A percentile compares a stretch with the other conserved stretches of the same genome.
These are phyloP conservation scores for Lyophyllum semitale DNA, from an alignment of 768 basidiomycete genomes.

Conservation along the genomic window DNA sequence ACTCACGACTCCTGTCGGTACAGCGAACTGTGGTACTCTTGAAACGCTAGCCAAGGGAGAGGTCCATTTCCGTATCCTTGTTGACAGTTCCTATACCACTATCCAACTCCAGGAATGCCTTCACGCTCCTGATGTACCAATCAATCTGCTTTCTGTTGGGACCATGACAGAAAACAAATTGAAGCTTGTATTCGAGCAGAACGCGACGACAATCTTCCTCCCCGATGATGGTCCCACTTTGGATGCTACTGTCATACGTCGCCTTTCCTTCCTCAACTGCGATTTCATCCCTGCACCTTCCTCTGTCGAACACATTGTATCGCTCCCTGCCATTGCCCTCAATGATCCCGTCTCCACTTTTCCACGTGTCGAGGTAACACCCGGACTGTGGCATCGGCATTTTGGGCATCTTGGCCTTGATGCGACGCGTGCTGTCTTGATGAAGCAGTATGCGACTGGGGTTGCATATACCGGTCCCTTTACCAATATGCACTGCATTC, in stretches of 20 bases:
- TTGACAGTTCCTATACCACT: background rate
- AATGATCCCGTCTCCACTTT: background rate
- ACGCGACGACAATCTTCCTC: background rate
- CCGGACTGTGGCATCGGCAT: slow-evolving; percentile 23
- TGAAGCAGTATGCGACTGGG: slow-evolving; percentile 16
- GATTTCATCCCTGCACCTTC: slow-evolving; percentile 1
- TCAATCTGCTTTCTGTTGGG: slow-evolving; percentile 23
- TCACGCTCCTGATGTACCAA: slow-evolving; percentile 20
- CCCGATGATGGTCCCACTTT: background rate
- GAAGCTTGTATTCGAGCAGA: slow-evolving; percentile 1
- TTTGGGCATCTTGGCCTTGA: slow-evolving; percentile 25
- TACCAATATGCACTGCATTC: slow-evolving; percentile 9
- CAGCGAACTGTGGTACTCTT: slow-evolving; percentile 22
- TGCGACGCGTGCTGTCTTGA: slow-evolving; percentile 17
- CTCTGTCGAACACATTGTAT: background rate
- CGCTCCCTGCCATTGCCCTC: background rate
- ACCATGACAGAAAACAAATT: slow-evolving; percentile 12
- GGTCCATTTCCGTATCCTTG: slow-evolving; percentile 4
- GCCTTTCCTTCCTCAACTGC: background rate
- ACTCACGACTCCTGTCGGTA: slow-evolving; percentile 6
- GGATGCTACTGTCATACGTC: background rate
- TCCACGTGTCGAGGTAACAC: background rate
- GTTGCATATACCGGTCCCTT: slow-evolving; percentile 6
- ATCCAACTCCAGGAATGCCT: slow-evolving; percentile 22
- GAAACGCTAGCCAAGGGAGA: slow-evolving; percentile 10